Evolutionary conservation across 2,329 filamentous ascomycete genomes (phyloP).

Genomic region (Curvularia lunata): DNA sequence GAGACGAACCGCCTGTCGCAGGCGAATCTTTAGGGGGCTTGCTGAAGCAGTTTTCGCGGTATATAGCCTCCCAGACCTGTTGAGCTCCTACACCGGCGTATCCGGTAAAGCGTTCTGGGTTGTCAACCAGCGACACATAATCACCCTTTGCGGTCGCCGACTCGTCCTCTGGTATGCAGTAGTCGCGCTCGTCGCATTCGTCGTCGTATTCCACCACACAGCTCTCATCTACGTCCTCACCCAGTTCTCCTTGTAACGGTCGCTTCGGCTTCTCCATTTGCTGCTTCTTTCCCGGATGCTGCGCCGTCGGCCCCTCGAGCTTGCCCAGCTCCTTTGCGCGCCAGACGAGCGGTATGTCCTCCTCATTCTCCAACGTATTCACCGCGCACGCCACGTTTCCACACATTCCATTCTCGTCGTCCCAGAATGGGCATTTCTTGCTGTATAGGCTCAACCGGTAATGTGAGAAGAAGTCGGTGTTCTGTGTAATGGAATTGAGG

Average conservation of each 20-base stretch:
- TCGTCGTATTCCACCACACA: slow-evolving; percentile 98
- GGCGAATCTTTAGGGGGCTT: slow-evolving; percentile 49
- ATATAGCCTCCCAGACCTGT: slow-evolving; percentile 96
- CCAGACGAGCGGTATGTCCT: slow-evolving; percentile 92
- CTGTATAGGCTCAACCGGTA: slow-evolving; percentile 95
- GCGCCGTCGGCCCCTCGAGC: slow-evolving; percentile 87
- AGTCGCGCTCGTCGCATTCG: slow-evolving; percentile 95
- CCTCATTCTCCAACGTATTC: slow-evolving; percentile 91
- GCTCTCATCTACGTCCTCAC: slow-evolving; percentile 88
- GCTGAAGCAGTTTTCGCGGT: slow-evolving; percentile 94
- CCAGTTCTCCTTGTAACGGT: slow-evolving; percentile 81
- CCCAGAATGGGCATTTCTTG: slow-evolving; percentile 95
- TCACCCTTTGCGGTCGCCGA: slow-evolving; percentile 85
- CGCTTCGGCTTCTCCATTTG: slow-evolving; percentile 73
- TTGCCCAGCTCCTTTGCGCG: slow-evolving; percentile 90
- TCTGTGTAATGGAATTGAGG: slow-evolving; percentile 79
- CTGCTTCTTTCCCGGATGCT: slow-evolving; percentile 78
- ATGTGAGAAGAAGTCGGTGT: slow-evolving; percentile 97
- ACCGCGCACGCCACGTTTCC: slow-evolving; percentile 97
- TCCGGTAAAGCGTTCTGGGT: slow-evolving; percentile 94
- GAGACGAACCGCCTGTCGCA: slow-evolving; percentile 42
- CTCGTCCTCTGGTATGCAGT: slow-evolving; percentile 95
- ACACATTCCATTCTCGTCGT: slow-evolving; percentile 90
- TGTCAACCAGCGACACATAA: slow-evolving; percentile 92
- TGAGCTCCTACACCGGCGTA: slow-evolving; percentile 84